Base-by-base conservation (phyloP, 176 grass and related monocot genomes). In the Bothriochloa decipiens region DNA sequence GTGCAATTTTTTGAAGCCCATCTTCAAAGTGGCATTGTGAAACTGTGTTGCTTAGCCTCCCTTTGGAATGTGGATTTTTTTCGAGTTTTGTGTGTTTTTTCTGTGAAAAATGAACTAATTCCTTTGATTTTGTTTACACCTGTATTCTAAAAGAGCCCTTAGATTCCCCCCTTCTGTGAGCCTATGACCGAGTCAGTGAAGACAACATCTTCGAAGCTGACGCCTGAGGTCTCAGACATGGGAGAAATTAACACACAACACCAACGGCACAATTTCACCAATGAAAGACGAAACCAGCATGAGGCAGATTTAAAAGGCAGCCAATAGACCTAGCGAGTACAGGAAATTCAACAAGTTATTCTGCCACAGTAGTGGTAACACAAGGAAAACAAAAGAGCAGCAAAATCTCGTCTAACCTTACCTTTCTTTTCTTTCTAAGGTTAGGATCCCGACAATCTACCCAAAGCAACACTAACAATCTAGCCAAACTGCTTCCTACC, bases 381-480 rank as follows among this genome's bases (percentile, higher is more conserved):
- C 17, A 69, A 53, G 28, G 3, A 65, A 68, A 75, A 74, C 22
- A 66, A 71, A 77, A 60, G 11, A 57, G 7, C 11, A 78, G n/a
- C 12, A 83, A 65, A 83, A 47, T 11, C 35, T 63, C 49, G 27
- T 40, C 26, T 63, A 75, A 70, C 15, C 76, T n/a, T 58, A n/a
- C 6, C 52, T 32, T 36, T 4, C 35, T 0, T 57, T 55, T 55
- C 17, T 42, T 68, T 29, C 55, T 79, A 88, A 74, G 46, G 45
- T 84, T 72, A 84, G 35, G 72, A 17, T 27, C 72, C 10, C 46
- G 45, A 50, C 42, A 53, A 68, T 29, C 57, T 84, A 74, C 45
- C 43, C 58, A 36, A 72, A 57, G 68, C 83, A 67, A 57, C 3
- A 11, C 68, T 73, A 66, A 3, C 17, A 12, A 55, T 66, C 66